Evolutionary conservation across 2,329 filamentous ascomycete genomes (phyloP), one percentile per base, ranked within the genome.

Genomic region (Colletotrichum brevisporum): DNA sequence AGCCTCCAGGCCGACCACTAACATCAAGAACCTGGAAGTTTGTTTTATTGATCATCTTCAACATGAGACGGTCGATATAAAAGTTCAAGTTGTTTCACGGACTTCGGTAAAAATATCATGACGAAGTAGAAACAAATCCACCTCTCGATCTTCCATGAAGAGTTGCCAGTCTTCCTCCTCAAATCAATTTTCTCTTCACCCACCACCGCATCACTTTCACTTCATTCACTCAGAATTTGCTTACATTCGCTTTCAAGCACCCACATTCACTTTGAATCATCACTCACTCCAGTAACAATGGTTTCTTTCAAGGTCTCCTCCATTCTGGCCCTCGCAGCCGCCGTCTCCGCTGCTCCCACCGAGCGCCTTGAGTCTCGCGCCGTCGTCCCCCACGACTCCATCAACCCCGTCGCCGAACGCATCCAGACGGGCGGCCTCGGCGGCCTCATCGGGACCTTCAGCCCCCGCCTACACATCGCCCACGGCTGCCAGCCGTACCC

Each of bases 381-480:
- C 5, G 24, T 6, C 16, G 61, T 68, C 1, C 13, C n/a, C 1
- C 65, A 68, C 43, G 61, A 54, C 6, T 27, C 54, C 1, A 54
- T 68, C 18, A 68, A 18, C 6, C 65, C 65, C 3, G 24, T n/a
- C 10, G 5, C 54, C 0, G 16, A 59, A 6, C 53, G 8, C 15
- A 53, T 68, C 12, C 54, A 51, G 16, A 16, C 53, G 2, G 63
- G 57, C 9, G n/a, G 16, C 13, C 16, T 26, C 15, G 60, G 65
- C 26, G 24, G 15, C 15, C 45, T 52, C 9, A 69, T 69, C 15
- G 55, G 39, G 21, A 50, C 39, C 24, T 69, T 66, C 45, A 69
- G 60, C 16, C 66, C 69, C 1, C 54, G 53, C 3, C 69, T 71
- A 4, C 67, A 70, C 24, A 59, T 70, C 16, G 52, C 57, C 18